phyloP scores from a whole-genome alignment of 2,329 filamentous ascomycete species.

The Didymella keratinophila region DNA sequence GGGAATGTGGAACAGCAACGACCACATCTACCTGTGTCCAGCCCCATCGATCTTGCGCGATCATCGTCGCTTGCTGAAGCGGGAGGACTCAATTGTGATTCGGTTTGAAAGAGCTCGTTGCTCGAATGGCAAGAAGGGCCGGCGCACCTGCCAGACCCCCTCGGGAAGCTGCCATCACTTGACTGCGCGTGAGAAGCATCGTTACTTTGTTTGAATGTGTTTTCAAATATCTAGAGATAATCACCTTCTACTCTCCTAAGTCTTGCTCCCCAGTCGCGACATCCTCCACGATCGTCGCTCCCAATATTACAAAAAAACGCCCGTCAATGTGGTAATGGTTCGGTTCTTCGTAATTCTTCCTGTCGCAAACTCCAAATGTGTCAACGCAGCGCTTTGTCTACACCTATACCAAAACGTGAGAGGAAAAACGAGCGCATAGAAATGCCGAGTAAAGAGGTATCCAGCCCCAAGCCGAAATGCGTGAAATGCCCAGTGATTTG shows the following conservation, averaged over 20 bases:
- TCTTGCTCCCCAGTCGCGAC: neutral
- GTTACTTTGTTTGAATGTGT: conserved; percentile 5
- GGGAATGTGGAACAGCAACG: no score
- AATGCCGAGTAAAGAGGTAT: conserved; percentile 15
- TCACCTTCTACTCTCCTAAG: conserved; percentile 3
- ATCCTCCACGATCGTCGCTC: neutral
- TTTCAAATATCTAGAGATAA: conserved; percentile 10
- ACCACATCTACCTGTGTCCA: no score
- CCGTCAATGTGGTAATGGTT: conserved; percentile 19
- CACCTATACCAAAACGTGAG: conserved; percentile 1
- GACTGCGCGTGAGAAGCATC: neutral
- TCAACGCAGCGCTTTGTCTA: conserved; percentile 8
- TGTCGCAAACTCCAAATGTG: conserved; percentile 14
- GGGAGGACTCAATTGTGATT: no score
- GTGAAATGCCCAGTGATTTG: conserved; percentile 24
- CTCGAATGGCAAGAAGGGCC: no score
- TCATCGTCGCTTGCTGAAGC: no score
- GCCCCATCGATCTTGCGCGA: no score
- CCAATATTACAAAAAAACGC: conserved; percentile 19
- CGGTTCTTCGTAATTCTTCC: conserved; percentile 15
- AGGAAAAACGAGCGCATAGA: conserved; percentile 1
- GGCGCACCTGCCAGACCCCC: no score
- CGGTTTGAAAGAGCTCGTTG: no score
- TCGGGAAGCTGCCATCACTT: no score
- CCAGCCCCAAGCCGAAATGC: conserved; percentile 16